These are phyloP conservation scores for Pezicula radicicola DNA, from an alignment of 2,329 filamentous ascomycete genomes.

Conservation along the genomic window DNA sequence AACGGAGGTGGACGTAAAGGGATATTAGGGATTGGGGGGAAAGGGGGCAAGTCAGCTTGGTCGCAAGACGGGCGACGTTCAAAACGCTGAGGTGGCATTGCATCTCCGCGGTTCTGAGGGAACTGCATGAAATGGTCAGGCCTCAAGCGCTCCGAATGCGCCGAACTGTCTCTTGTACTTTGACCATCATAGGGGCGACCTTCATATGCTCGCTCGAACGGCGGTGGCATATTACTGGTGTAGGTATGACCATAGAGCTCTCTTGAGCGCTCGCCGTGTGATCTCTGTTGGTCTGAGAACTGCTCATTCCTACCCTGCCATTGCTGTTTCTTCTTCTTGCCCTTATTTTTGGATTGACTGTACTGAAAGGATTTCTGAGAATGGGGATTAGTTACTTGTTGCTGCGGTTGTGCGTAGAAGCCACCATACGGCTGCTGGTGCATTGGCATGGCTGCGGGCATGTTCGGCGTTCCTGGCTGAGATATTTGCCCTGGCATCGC, in stretches of 20 bases:
- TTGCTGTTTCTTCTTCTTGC: conserved; percentile 11
- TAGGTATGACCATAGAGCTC: conserved; percentile 22
- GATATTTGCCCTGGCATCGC: conserved; percentile 47
- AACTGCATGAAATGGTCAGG: conserved; percentile 10
- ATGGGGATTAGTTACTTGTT: conserved; percentile 52
- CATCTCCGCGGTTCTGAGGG: not conserved
- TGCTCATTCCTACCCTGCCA: conserved; percentile 17
- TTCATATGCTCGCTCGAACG: conserved; percentile 15
- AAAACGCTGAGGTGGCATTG: conserved; percentile 11
- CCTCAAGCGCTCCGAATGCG: conserved; percentile 13
- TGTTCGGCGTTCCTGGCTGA: conserved; percentile 58
- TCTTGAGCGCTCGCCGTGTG: conserved; percentile 18
- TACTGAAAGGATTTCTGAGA: conserved; percentile 15
- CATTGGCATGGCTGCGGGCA: conserved; percentile 66
- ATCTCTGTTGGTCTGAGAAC: conserved; percentile 18
- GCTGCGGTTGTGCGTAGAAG: conserved; percentile 30
- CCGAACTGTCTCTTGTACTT: conserved; percentile 13
- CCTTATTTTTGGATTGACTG: conserved; percentile 5
- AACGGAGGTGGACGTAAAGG: conserved; percentile 23
- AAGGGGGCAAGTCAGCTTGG: conserved; percentile 7
- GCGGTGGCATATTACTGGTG: conserved; percentile 15
- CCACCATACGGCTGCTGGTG: conserved; percentile 46
- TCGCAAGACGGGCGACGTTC: conserved; percentile 13
- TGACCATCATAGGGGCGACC: conserved; percentile 6
- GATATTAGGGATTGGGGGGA: conserved; percentile 16